Evolutionary conservation across 352 stramenopile genomes (phyloP).

Genomic region (Globisporangium cylindrosporum): DNA sequence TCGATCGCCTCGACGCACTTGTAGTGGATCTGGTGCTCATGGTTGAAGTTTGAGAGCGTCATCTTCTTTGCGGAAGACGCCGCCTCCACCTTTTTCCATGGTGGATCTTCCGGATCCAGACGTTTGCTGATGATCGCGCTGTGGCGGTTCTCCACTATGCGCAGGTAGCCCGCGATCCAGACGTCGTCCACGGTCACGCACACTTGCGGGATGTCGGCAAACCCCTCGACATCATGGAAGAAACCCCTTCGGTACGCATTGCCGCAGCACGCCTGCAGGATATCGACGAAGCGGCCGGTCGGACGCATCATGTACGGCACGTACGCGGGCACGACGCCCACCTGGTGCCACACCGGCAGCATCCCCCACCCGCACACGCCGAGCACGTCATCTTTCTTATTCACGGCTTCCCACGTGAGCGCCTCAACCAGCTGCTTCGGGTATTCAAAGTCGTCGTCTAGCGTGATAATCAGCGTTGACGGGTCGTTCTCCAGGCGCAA

Average conservation of each 20-base stretch:
- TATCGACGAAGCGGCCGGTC: constrained; percentile 68
- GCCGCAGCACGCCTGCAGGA: constrained; percentile 65
- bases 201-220: constrained; percentile 59
- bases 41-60: constrained; percentile 80
- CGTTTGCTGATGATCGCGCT: constrained; percentile 79
- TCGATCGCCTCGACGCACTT: constrained; percentile 81
- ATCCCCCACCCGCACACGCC: constrained; percentile 82
- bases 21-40: constrained; percentile 78
- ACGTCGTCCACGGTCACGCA: constrained; percentile 84
- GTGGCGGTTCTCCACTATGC: constrained; percentile 51
- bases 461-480: constrained; percentile 70
- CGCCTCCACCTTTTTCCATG: constrained; percentile 66
- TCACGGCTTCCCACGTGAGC: constrained; percentile 63
- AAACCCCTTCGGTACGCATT: constrained; percentile 77
- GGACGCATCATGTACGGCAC: constrained; percentile 83
- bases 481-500: constrained; percentile 56
- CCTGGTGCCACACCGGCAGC: constrained; percentile 65
- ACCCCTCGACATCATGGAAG: constrained; percentile 63
- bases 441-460: constrained; percentile 85
- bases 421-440: constrained; percentile 56
- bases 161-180: constrained; percentile 78
- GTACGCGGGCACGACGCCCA: constrained; percentile 77
- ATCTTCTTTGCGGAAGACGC: constrained; percentile 45
- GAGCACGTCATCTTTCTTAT: constrained; percentile 54
- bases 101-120: constrained; percentile 58